Percentiles rank a stretch among this genome's conserved stretches.
Evolutionary conservation across 163 green algal genomes (phyloP).

Genomic region (Scenedesmus sp.): DNA sequence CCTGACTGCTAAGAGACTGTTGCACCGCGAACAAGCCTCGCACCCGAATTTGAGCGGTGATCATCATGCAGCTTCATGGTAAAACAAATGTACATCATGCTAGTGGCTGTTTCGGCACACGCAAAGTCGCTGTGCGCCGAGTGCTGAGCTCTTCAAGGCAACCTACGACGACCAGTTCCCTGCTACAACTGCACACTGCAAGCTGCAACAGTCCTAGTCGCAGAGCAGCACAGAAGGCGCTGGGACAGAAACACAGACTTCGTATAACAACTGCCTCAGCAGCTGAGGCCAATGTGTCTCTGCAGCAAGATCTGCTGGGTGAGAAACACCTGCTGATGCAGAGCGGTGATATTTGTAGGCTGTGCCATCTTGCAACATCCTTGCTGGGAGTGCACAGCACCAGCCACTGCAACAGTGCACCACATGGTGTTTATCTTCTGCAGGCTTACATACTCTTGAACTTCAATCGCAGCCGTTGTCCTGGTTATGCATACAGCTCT

Average conservation of each 20-base stretch:
- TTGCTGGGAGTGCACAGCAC: background rate
- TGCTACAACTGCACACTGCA: background rate
- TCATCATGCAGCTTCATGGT: background rate
- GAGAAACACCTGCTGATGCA: background rate
- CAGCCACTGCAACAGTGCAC: background rate
- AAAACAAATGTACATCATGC: background rate
- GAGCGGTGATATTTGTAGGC: background rate
- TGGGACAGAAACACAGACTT: background rate
- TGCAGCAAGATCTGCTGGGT: constrained; percentile 29
- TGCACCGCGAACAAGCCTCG: background rate
- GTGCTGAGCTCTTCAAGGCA: background rate
- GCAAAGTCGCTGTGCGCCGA: background rate
- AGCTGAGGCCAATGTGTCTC: constrained; percentile 40
- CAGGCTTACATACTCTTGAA: background rate
- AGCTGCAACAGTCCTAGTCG: background rate
- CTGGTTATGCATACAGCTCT: background rate
- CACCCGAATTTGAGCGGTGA: background rate
- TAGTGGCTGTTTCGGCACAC: background rate
- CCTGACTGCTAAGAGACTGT: background rate
- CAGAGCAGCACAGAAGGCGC: background rate
- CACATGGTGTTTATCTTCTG: background rate
- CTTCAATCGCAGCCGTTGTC: background rate
- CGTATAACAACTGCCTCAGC: background rate
- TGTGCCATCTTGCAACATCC: background rate
- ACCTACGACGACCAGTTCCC: background rate